These are phyloP conservation scores for Blastobotrys arbuscula DNA, from an alignment of 1,139 yeast genomes.

Conservation along the genomic window DNA sequence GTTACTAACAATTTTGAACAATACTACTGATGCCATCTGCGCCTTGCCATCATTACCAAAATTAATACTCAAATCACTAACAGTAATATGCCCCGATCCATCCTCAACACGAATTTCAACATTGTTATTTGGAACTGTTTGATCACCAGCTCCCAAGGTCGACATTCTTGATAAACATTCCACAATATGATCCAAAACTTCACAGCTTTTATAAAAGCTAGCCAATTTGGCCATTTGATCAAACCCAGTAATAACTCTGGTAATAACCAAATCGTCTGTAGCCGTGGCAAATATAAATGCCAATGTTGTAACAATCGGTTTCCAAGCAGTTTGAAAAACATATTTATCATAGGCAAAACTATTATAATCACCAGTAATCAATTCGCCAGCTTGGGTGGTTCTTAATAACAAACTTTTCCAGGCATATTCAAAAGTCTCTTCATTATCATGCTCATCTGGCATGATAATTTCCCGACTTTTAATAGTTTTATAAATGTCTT, in stretches of 20 bases:
- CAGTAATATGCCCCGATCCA: conserved; percentile 46
- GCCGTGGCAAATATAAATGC: conserved; percentile 80
- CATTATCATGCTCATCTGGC: conserved; percentile 92
- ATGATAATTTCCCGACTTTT: conserved; percentile 84
- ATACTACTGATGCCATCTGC: conserved; percentile 78
- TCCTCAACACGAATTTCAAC: conserved; percentile 43
- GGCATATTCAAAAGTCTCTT: conserved; percentile 85
- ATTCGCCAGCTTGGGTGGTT: conserved; percentile 29
- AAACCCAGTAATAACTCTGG: conserved; percentile 78
- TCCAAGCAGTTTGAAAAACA: conserved; percentile 59
- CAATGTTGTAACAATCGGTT: conserved; percentile 60
- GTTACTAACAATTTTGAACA: conserved; percentile 69
- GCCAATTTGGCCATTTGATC: conserved; percentile 82
- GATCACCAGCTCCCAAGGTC: conserved; percentile 39
- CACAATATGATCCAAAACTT: conserved; percentile 60
- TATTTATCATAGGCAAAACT: conserved; percentile 51
- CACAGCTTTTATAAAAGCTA: conserved; percentile 50
- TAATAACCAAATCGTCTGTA: conserved; percentile 80
- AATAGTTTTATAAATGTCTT: conserved; percentile 74
- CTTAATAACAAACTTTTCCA: conserved; percentile 79
- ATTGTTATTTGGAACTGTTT: conserved; percentile 31
- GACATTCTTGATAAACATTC: conserved; percentile 59
- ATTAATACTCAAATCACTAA: conserved; percentile 74
- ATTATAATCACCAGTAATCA: conserved; percentile 12
- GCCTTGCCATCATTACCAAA: conserved; percentile 91